These are phyloP conservation scores for Plantago rigida DNA, from an alignment of 305 asterid species.

Conservation along the genomic window DNA sequence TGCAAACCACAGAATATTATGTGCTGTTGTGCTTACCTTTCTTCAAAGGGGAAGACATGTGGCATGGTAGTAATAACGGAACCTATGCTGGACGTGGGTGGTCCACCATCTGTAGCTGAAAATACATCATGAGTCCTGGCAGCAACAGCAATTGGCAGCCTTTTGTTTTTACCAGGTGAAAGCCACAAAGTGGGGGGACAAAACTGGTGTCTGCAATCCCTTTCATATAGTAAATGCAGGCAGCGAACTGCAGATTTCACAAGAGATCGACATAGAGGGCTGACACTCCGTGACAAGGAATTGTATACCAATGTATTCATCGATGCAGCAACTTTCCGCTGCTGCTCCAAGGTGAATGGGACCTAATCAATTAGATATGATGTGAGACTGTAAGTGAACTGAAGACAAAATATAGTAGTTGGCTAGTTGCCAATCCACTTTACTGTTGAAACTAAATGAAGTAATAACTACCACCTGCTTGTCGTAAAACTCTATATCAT, in stretches of 20 bases:
- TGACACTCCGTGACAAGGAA: slow-evolving; percentile 48
- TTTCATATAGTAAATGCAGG: slow-evolving; percentile 84
- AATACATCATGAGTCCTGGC: slow-evolving; percentile 75
- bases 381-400: slow-evolving; percentile 6
- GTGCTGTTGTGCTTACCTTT: slow-evolving; percentile 45
- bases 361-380: slow-evolving; percentile 38
- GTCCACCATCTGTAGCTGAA: slow-evolving; percentile 52
- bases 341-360: slow-evolving; percentile 82
- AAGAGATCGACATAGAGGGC: slow-evolving; percentile 42
- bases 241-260: slow-evolving; percentile 75
- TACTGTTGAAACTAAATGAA: slow-evolving; percentile 10
- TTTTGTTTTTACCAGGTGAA: slow-evolving; percentile 73
- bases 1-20: slow-evolving; percentile 8
- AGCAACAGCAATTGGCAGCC: slow-evolving; percentile 87
- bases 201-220: slow-evolving; percentile 84
- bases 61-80: slow-evolving; percentile 78
- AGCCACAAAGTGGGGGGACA: slow-evolving; percentile 89
- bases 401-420: slow-evolving; percentile 4
- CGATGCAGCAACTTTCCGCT: slow-evolving; percentile 58
- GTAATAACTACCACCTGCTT: slow-evolving; percentile 56
- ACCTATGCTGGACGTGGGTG: slow-evolving; percentile 44
- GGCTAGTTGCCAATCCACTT: not conserved
- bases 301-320: slow-evolving; percentile 73
- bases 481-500: slow-evolving; percentile 85
- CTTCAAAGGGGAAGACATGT: slow-evolving; percentile 88